phyloP scores from a whole-genome alignment of 148 eudicot genomes.

The Vaccinium darrowii region DNA sequence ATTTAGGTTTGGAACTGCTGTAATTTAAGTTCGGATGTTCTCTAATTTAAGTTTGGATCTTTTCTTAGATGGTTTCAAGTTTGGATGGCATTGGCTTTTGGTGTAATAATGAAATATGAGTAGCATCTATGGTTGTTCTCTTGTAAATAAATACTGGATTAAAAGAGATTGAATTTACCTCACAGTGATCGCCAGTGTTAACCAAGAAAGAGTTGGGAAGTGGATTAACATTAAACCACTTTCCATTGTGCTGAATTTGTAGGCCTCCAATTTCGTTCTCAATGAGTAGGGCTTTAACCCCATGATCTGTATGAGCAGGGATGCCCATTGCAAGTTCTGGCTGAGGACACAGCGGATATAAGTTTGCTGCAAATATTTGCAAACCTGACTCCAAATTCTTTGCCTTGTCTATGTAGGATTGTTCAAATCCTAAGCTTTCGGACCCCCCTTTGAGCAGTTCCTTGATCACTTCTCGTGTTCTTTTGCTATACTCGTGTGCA shows the following conservation, averaged over 20 bases:
- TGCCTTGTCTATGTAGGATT: not conserved
- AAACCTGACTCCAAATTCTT: constrained; percentile 1
- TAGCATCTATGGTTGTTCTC: no score
- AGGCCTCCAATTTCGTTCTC: no score
- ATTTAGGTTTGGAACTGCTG: no score
- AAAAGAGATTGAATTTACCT: not conserved
- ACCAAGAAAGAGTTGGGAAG: not conserved
- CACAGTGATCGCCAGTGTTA: not conserved
- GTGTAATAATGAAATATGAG: no score
- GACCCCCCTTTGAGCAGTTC: constrained; percentile 33
- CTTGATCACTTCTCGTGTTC: constrained; percentile 19
- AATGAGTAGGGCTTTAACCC: no score
- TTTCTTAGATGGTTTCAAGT: no score
- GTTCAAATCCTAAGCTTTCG: constrained; percentile 34
- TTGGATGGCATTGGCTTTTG: no score
- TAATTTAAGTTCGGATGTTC: no score
- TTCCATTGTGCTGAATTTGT: no score
- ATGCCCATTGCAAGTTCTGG: constrained; percentile 21
- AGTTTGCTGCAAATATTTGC: constrained; percentile 32
- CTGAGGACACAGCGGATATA: constrained; percentile 46
- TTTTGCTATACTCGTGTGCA: constrained; percentile 26
- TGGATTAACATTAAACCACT: no score
- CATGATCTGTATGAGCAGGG: constrained; percentile 41
- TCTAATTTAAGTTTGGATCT: no score
- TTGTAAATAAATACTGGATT: no score